These are phyloP conservation scores for Hypericum perforatum DNA, from an alignment of 345 rosid genomes.

Conservation along the genomic window DNA sequence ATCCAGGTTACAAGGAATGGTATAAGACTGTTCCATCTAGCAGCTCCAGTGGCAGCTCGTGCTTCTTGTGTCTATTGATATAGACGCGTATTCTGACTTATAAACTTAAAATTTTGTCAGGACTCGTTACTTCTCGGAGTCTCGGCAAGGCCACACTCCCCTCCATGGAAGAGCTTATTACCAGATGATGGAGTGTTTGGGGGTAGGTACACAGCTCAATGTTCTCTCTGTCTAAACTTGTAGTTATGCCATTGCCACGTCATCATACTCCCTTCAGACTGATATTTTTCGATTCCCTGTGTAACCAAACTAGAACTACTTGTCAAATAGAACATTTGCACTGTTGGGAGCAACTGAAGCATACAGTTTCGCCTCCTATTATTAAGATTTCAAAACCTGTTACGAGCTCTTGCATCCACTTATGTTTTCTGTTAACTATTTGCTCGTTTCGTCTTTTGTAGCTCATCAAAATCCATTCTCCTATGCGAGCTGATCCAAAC, in stretches of 20 bases:
- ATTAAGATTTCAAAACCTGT: too few species aligned
- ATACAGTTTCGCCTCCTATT: too few species aligned
- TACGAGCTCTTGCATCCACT: background rate
- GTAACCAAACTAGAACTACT: background rate
- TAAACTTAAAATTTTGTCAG: conserved; percentile 29
- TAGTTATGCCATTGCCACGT: background rate
- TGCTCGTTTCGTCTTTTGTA: conserved; percentile 18
- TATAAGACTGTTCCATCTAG: conserved; percentile 15
- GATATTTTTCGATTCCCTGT: background rate
- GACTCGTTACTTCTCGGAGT: conserved; percentile 98
- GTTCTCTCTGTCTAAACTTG: too few species aligned
- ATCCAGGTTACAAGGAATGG: conserved; percentile 97
- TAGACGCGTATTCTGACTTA: conserved; percentile 6
- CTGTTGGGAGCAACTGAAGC: background rate
- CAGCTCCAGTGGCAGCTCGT: background rate
- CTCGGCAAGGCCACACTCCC: conserved; percentile 94
- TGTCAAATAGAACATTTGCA: background rate
- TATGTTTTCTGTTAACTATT: conserved; percentile 5
- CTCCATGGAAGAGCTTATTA: conserved; percentile 95
- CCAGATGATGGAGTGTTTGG: conserved; percentile 99
- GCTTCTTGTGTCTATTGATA: background rate
- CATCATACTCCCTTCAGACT: background rate
- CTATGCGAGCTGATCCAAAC: conserved; percentile 71
- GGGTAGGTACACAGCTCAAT: conserved; percentile 41
- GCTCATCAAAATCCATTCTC: conserved; percentile 96